Evolutionary conservation across 2,329 filamentous ascomycete genomes (phyloP).

Genomic region (Colletotrichum filicis): DNA sequence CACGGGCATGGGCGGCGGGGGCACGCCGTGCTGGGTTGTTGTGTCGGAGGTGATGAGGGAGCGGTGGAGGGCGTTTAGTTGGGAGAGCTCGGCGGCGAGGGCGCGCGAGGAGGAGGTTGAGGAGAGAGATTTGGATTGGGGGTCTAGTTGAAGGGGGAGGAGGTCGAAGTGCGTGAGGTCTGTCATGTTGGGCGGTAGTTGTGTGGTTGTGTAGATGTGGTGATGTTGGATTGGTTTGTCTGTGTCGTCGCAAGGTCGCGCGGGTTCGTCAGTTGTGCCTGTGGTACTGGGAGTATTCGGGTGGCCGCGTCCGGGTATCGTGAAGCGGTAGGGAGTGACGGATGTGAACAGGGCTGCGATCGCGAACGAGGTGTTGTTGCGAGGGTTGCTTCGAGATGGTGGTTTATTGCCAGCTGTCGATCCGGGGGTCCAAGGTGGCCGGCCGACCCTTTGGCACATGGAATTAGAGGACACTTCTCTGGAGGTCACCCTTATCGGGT

Average conservation of each 20-base stretch:
- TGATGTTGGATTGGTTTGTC: not conserved
- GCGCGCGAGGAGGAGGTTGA: slow-evolving; percentile 57
- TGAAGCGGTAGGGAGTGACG: not conserved
- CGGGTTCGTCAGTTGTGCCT: not conserved
- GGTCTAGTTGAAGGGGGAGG: slow-evolving; percentile 84
- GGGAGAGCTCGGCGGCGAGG: slow-evolving; percentile 72
- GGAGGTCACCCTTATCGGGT: slow-evolving; percentile 20
- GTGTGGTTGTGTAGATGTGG: not conserved
- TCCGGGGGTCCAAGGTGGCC: not conserved
- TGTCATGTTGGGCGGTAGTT: slow-evolving; percentile 54
- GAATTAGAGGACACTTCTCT: slow-evolving; percentile 30
- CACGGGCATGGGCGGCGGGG: slow-evolving; percentile 88
- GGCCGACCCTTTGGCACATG: not conserved
- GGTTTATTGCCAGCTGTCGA: slow-evolving; percentile 20
- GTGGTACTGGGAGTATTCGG: not conserved
- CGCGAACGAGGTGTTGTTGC: not conserved
- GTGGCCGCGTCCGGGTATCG: slow-evolving; percentile 19
- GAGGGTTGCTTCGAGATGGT: not conserved
- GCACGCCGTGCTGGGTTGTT: slow-evolving; percentile 68
- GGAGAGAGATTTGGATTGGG: slow-evolving; percentile 80
- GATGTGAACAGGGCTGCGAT: not conserved
- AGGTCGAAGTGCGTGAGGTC: slow-evolving; percentile 81
- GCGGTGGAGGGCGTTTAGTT: slow-evolving; percentile 84
- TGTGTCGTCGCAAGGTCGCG: not conserved
- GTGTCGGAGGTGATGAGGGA: slow-evolving; percentile 72